Percentiles rank a stretch among this genome's conserved stretches.
Conservation (phyloP, 73 alveolate genomes). For the Tetrahymena borealis region DNA sequence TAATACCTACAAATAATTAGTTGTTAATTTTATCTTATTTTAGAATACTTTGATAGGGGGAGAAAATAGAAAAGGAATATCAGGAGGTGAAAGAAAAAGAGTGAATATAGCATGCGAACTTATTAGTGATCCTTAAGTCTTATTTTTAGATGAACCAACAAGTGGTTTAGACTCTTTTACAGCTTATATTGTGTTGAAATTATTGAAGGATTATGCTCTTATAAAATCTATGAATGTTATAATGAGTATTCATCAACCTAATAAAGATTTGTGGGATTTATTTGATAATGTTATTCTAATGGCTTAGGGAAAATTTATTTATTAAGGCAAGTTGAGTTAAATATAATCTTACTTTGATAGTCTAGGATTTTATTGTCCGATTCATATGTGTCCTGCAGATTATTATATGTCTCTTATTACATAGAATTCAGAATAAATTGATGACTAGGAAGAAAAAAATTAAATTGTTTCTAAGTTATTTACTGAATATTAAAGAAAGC, state of each 20-base stretch:
- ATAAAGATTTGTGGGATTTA: slow-evolving; percentile 14
- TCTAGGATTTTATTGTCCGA: not conserved
- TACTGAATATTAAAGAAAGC: not conserved
- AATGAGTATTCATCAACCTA: slow-evolving; percentile 43
- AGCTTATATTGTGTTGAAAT: slow-evolving; percentile 28
- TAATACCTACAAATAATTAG: too few relatives aligned
- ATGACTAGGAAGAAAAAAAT: not conserved
- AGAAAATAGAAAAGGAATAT: slow-evolving; percentile 13
- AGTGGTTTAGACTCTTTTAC: slow-evolving; percentile 40
- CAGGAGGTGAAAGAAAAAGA: slow-evolving; percentile 43
- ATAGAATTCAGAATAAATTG: not conserved
- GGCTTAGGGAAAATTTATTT: slow-evolving; percentile 10
- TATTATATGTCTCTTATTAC: not conserved
- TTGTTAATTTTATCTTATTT: too few relatives aligned
- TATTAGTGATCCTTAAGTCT: slow-evolving; percentile 21
- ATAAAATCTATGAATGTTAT: slow-evolving; percentile 38
- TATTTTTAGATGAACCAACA: slow-evolving; percentile 39
- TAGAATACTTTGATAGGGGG: slow-evolving; percentile 21
- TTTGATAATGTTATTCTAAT: slow-evolving; percentile 9
- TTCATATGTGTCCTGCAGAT: not conserved
- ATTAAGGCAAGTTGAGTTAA: slow-evolving; percentile 6
- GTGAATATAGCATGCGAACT: slow-evolving; percentile 21
- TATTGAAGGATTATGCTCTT: slow-evolving; percentile 16
- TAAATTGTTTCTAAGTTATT: not conserved
- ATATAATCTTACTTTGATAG: not conserved